Evolutionary conservation across 2,329 filamentous ascomycete species (phyloP).

Genomic region (Lojkania enalia): DNA sequence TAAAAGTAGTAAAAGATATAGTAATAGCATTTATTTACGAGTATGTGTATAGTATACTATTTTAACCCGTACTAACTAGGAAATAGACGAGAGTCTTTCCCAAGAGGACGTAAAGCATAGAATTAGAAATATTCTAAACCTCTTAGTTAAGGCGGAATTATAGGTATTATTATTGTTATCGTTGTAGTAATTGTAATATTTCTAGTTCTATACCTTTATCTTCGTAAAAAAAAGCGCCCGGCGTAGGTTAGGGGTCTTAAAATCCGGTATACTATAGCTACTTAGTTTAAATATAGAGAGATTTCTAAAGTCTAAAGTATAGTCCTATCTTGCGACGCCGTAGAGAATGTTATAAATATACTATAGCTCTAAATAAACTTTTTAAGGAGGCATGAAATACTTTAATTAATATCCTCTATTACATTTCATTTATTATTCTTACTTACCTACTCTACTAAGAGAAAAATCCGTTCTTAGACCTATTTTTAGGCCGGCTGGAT

Average conservation of each 20-base stretch:
- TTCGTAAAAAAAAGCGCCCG: slow-evolving; percentile 4
- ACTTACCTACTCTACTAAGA: no score
- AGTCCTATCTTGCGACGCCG: no score
- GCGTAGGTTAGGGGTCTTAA: slow-evolving; percentile 3
- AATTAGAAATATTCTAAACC: slow-evolving; percentile 6
- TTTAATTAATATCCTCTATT: no score
- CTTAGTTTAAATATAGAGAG: slow-evolving; percentile 2
- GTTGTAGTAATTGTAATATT: slow-evolving; percentile 7
- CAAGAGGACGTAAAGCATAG: slow-evolving; percentile 4
- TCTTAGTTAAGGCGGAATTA: slow-evolving; percentile 2
- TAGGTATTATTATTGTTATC: slow-evolving; percentile 7
- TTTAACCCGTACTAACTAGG: slow-evolving; percentile 7
- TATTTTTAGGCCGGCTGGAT: no score
- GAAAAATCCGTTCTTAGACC: no score
- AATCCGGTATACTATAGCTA: slow-evolving; percentile 8
- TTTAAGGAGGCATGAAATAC: no score
- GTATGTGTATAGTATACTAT: slow-evolving; percentile 6
- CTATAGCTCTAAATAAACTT: no score
- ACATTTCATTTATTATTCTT: no score
- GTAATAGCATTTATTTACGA: slow-evolving; percentile 5
- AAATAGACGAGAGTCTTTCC: slow-evolving; percentile 7
- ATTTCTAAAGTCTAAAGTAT: no score
- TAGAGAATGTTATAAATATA: no score
- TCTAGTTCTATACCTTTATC: slow-evolving; percentile 7
- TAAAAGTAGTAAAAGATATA: slow-evolving; percentile 2